Base-by-base conservation (phyloP, 371 early-diverging fungal genomes). In the Nematocida sp. region DNA sequence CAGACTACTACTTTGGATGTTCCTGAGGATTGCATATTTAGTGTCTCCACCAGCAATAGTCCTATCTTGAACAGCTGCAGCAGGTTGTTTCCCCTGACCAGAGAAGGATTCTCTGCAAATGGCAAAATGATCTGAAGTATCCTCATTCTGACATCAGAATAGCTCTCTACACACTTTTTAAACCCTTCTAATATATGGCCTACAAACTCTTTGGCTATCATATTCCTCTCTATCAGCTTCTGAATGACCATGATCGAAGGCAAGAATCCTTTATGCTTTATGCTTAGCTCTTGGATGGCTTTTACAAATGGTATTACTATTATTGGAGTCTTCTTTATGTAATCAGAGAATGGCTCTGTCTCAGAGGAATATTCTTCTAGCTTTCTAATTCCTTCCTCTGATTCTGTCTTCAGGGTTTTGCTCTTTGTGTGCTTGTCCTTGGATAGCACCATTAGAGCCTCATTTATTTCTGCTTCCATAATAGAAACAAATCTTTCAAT, bases 11-110 rank as follows among this genome's bases (percentile, higher is more conserved):
- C 58, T 57, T 37, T 55, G n/a, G 61, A n/a, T 19, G 74, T 41
- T 23, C 34, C 40, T 35, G 23, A 40, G 11, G 55, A 19, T n/a
- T 45, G 48, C 40, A 49, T 48, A 29, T 52, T 58, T 3, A 47
- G 49, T 21, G 31, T 41, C 37, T 70, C 40, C 40, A 61, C 47
- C 23, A 70, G 53, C 17, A 11, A n/a, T 21, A 70, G 46, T 3
- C 74, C 55, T 51, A 70, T 70, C 32, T 57, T 70, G 32, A 70
- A 58, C 2, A 70, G 53, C n/a, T 70, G 45, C 5, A 31, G 11
- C 0, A 70, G 60, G n/a, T 60, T n/a, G 17, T 9, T 11, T 0
- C 74, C 74, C n/a, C 32, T 23, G 3, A 70, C 74, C 23, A 70
- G 46, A 0, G 34, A 17, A 11, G 74, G 61, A 35, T 70, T 53